Evolutionary conservation across 176 grass and related monocot genomes (phyloP), one percentile per base, ranked within the genome.

Genomic region (Aegilops speltoides): DNA sequence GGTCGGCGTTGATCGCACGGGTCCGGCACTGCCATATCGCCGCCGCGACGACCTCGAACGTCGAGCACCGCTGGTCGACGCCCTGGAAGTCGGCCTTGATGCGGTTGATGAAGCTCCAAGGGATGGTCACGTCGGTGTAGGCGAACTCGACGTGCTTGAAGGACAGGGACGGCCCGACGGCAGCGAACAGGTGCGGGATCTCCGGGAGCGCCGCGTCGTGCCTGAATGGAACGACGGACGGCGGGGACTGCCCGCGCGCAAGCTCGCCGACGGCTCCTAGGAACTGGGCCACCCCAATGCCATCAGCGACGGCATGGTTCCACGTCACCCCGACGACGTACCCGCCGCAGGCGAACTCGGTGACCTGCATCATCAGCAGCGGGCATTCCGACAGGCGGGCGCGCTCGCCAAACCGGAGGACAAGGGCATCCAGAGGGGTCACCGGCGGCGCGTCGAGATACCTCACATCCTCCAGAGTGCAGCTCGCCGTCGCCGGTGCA

Each of bases 21-120:
- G 83, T 83, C 2, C 79, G 79, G 79, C 73, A 82, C 60, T 82
- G 83, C 83, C 79, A 90, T 5, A 79, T 22, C 32, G 24, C 79
- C 15, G 88, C 70, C 4, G 75, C 29, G 8, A 83, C 79, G 28
- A 65, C 84, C 36, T 83, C 88, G 79, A 90, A 86, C 19, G 52
- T 8, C 4, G 88, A 64, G 88, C 79, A 90, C 5, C 3, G 2
- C 8, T 17, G 48, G 20, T 19, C 10, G 5, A 29, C 46, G 11
- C 1, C 43, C 20, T 4, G 0, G 40, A 86, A 70, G 9, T 72
- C 50, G 11, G 5, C 70, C 79, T 90, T 86, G 34, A 66, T 7
- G 10, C 66, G 72, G 38, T 63, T 77, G 79, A 83, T 65, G 73
- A 59, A 78, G 72, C 78, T 83, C 36, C 22, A 36, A 0, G 85